Percentiles rank a stretch among this genome's conserved stretches.
Conservation (phyloP, 2,329 filamentous ascomycete species). For the Cercospora berteroae region DNA sequence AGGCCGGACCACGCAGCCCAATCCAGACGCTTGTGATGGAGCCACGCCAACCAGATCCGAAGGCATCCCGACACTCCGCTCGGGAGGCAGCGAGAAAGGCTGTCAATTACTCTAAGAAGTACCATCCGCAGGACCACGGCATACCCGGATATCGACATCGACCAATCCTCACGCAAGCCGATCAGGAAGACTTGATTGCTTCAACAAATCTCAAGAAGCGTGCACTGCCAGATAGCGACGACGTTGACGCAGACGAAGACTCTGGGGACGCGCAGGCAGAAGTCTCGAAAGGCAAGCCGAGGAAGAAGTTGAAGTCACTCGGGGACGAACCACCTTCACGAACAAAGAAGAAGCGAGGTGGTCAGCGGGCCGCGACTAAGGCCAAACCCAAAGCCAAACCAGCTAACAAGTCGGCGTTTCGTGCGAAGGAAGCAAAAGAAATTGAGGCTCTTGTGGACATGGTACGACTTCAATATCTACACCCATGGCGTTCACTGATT, state of each 20-base stretch:
- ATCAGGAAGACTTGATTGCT: background rate
- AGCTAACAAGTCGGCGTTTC: background rate
- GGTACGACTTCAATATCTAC: background rate
- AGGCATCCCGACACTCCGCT: constrained; percentile 27
- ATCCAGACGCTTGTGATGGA: background rate
- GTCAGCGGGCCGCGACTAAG: background rate
- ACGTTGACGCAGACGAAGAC: background rate
- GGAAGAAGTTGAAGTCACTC: constrained; percentile 19
- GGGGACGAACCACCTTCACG: background rate
- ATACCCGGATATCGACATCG: constrained; percentile 24
- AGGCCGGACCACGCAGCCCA: background rate
- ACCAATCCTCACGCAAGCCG: constrained; percentile 5
- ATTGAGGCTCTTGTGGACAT: constrained; percentile 14
- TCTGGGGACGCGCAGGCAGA: background rate
- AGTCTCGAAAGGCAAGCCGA: background rate
- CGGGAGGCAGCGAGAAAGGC: constrained; percentile 25
- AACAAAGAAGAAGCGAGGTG: background rate
- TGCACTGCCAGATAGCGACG: background rate
- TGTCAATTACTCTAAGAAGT: constrained; percentile 27
- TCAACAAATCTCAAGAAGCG: constrained; percentile 8
- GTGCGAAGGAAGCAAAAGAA: background rate
- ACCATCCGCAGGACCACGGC: constrained; percentile 31
- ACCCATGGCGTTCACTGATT: background rate
- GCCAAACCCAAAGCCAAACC: background rate
- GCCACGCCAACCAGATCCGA: constrained; percentile 23